Evolutionary conservation across 2,329 filamentous ascomycete species (phyloP), one percentile per base, ranked within the genome.

Genomic region (Pyrenochaeta sp.): DNA sequence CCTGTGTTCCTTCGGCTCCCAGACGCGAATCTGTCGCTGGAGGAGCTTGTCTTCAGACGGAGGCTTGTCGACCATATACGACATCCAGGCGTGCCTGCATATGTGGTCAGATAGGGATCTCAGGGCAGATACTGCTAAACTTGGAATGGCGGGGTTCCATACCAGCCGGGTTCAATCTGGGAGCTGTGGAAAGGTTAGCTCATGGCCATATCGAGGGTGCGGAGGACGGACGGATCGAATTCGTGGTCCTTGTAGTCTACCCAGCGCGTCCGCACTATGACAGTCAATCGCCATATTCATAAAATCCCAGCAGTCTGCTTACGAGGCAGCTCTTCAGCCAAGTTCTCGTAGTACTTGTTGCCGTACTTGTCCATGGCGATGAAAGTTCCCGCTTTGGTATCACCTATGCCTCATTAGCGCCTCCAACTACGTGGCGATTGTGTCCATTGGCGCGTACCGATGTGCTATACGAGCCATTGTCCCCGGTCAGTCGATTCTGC

Each of bases 271-370:
- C 94, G 91, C 72, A 97, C 93, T 95, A 71, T 53, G 59, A 73
- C 62, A 66, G 54, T 56, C 48, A 47, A 47, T 48, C 28, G 44
- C 34, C 4, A 22, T 28, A 5, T 57, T 50, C 12, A 40, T 22
- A 34, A 7, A 6, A n/a, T 25, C 10, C 3, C 15, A 15, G 15
- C 8, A 43, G n/a, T 15, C 5, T 15, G 72, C 90, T 77, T 84
- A 96, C 92, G 84, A 57, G 95, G 95, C 59, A 99, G 85, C 80
- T 99, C 95, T 77, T 98, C 93, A 61, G 84, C 81, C 74, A 88
- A 80, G 84, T 99, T 97, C 86, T 99, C 95, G 79, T 88, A 99
- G 86, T 86, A 99, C 83, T 97, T 98, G 88, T 99, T 99, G 79
- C 95, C 96, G 77, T 89, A 96, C 79, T 89, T 88, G 83, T 99